Base-by-base conservation (phyloP, 257 asterid genomes). In the Jasminum sambac region DNA sequence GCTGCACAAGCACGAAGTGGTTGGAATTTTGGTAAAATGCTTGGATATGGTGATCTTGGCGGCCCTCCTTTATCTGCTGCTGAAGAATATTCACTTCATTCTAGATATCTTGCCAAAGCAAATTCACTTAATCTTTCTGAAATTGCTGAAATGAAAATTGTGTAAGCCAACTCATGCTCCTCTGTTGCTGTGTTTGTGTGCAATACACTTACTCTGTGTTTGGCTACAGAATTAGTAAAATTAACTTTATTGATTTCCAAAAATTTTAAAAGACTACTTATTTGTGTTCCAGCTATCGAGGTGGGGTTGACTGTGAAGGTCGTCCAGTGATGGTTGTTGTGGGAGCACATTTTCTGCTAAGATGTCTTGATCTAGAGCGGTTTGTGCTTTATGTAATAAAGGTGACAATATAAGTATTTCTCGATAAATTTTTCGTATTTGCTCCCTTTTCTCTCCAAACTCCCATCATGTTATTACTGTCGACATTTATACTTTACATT, bases 71-170 rank as follows among this genome's bases (percentile, higher is more conserved):
- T 94, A 73, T 87, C 97, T 40, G 87, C 96, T 62, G 91, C 99
- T 26, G 99, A 94, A 81, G 99, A 94, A 77, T 94, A 89, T 76
- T 91, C 99, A 0, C 91, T 91, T 74, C 97, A 94, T 80, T 89
- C 99, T 46, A 81, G 96, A 89, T 94, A 91, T 84, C 95, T 94
- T 61, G 83, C 96, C 66, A 94, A 91, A 88, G 97, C 99, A 44
- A 94, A 87, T 83, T 87, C 99, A 64, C 85, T 84, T 37, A 89
- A 84, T 83, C 96, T 91, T 70, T 94, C 97, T 38, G 97, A 94
- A 65, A 88, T 94, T 63, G 95, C 93, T 24, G 99, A 94, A 78
- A 91, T 91, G 99, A 94, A 86, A 84, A 94, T 91, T 50, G 87
- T 91, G 99, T 91, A 88, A 86, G 98, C 34, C 62, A 68, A 69